These are phyloP conservation scores for Cryptosporidium muris DNA, from an alignment of 169 alveolate genomes.

Conservation along the genomic window DNA sequence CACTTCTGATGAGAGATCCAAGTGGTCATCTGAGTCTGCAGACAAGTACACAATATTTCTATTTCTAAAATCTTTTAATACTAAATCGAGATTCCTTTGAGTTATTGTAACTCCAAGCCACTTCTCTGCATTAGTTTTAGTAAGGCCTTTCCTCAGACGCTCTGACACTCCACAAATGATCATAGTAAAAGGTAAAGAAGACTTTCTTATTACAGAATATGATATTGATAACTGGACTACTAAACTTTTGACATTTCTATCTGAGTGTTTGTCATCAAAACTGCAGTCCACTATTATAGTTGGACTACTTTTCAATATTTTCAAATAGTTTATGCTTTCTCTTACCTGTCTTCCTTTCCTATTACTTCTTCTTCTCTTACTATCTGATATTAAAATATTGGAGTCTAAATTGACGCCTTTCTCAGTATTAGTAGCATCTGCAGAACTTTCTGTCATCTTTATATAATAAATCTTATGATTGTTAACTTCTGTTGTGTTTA, in stretches of 20 bases:
- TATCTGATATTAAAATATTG: neutral
- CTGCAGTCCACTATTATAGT: slow-evolving; percentile 46
- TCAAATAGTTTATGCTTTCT: slow-evolving; percentile 3
- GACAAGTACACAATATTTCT: slow-evolving; percentile 56
- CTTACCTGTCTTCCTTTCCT: slow-evolving; percentile 5
- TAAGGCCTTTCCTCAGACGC: slow-evolving; percentile 39
- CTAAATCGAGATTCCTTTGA: neutral
- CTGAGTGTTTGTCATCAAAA: slow-evolving; percentile 54
- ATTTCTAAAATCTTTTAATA: slow-evolving; percentile 4
- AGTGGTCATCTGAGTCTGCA: slow-evolving; percentile 74
- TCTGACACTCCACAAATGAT: slow-evolving; percentile 54
- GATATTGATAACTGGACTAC: slow-evolving; percentile 56
- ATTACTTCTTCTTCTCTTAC: neutral
- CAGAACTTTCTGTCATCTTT: too few species aligned
- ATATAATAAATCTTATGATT: too few species aligned
- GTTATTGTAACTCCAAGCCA: slow-evolving; percentile 59
- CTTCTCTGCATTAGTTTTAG: slow-evolving; percentile 29
- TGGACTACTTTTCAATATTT: slow-evolving; percentile 26
- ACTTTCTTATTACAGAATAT: slow-evolving; percentile 52
- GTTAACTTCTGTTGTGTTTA: too few species aligned
- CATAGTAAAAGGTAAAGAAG: slow-evolving; percentile 26
- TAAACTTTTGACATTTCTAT: slow-evolving; percentile 48
- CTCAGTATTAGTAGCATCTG: too few species aligned
- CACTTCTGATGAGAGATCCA: neutral
- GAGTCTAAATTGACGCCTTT: too few species aligned